Base-by-base conservation (phyloP, 768 basidiomycete species). In the Pleurotus citrinopileatus region DNA sequence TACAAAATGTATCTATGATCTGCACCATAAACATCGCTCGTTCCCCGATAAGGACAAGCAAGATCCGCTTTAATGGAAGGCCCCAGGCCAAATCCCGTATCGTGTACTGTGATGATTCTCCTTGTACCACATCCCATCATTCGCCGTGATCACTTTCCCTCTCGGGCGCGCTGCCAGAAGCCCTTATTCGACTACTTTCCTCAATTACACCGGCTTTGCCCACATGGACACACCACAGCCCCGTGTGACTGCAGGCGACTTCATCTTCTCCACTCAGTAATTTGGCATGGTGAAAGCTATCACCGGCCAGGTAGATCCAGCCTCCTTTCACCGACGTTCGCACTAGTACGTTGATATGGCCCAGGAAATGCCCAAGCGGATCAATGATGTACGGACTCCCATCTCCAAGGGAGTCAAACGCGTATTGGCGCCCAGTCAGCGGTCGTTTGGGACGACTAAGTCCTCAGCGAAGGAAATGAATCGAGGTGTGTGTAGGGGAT, bases 351-450 rank as follows among this genome's bases (percentile, higher is more conserved):
- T 79, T 82, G 54, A 84, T 57, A 52, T 86, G 83, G 0, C 84
- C 84, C 0, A 68, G 63, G 26, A 82, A 60, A 61, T 86, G 83
- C 0, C 84, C 83, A 1, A 81, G 73, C 1, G 82, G 73, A 59
- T 85, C 78, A 53, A 85, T 61, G 56, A 86, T 71, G 59, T 80
- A 84, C 36, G 83, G 61, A 58, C 78, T 80, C 4, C 83, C 83
- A 56, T 87, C 83, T 23, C 74, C 74, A 57, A 76, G 82, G 60
- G 72, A 77, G 65, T 86, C 81, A 20, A 76, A 59, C 3, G 79
- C 77, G 22, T 37, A 83, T 61, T 27, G 77, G 67, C 26, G 60
- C 61, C 65, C 74, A 70, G 1, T 68, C 70, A 3, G 20, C 77
- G 71, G 1, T 57, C 25, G 1, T 77, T 75, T 25, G 48, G 48